These are phyloP conservation scores for Sphaceloma murrayae DNA, from an alignment of 2,329 filamentous ascomycete species.

Conservation along the genomic window DNA sequence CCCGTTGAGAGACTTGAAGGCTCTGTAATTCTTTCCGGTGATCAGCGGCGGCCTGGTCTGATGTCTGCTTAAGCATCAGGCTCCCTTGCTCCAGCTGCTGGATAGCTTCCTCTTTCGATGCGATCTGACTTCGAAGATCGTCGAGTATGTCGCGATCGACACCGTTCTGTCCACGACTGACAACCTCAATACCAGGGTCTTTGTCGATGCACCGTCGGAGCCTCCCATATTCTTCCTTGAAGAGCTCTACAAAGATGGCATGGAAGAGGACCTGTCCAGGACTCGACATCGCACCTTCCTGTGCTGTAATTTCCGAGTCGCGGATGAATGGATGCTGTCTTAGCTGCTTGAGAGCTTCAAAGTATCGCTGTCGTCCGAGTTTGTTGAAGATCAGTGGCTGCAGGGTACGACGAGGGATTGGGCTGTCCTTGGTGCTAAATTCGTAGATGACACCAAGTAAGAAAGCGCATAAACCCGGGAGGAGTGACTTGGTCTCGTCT, in stretches of 20 bases:
- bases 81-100: slow-evolving; percentile 49
- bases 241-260: slow-evolving; percentile 76
- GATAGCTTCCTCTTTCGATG: slow-evolving; percentile 57
- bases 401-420: slow-evolving; percentile 70
- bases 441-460: slow-evolving; percentile 86
- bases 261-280: slow-evolving; percentile 59
- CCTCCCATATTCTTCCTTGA: slow-evolving; percentile 91
- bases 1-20: slow-evolving; percentile 19
- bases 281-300: slow-evolving; percentile 38
- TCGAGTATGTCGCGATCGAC: slow-evolving; percentile 93
- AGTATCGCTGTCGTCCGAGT: slow-evolving; percentile 77
- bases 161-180: slow-evolving; percentile 70
- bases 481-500: slow-evolving; percentile 49
- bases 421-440: slow-evolving; percentile 95
- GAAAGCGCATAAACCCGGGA: slow-evolving; percentile 75
- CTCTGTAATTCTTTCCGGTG: slow-evolving; percentile 43
- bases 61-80: slow-evolving; percentile 44
- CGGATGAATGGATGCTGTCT: slow-evolving; percentile 69
- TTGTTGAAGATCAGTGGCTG: slow-evolving; percentile 67
- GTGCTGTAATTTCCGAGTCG: slow-evolving; percentile 40
- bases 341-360: slow-evolving; percentile 68
- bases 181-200: slow-evolving; percentile 78
- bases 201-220: slow-evolving; percentile 78
- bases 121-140: slow-evolving; percentile 64
- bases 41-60: slow-evolving; percentile 65